A percentile compares a stretch with the other conserved stretches of the same genome.
Conservation (phyloP, 331 rosid species). For the Acacia concinna region DNA sequence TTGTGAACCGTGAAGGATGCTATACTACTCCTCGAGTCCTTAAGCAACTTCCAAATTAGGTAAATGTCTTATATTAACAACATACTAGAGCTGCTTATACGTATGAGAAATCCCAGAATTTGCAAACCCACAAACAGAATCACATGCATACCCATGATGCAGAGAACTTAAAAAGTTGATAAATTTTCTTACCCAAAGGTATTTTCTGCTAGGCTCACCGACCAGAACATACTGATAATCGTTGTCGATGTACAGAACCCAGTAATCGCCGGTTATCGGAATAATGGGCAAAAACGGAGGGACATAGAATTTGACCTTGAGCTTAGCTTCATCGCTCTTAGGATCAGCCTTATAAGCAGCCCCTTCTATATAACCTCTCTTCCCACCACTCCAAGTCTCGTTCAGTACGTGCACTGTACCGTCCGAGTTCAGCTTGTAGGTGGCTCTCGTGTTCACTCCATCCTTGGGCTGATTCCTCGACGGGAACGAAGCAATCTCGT, state of each 20-base stretch:
- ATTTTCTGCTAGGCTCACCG: constrained; percentile 59
- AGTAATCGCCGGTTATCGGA: constrained; percentile 63
- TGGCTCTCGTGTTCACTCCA: constrained; percentile 63
- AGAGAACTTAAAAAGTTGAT: not conserved
- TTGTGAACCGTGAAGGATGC: not conserved
- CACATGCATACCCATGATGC: not conserved
- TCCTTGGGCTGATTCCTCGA: constrained; percentile 53
- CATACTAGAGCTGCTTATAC: not conserved
- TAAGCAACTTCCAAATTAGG: no score
- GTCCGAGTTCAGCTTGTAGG: constrained; percentile 56
- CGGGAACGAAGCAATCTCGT: constrained; percentile 68
- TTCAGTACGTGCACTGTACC: constrained; percentile 59
- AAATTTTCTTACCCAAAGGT: constrained; percentile 58
- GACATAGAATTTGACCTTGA: constrained; percentile 61
- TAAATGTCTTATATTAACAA: no score
- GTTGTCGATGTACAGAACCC: constrained; percentile 58
- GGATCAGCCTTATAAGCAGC: constrained; percentile 56
- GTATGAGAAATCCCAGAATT: not conserved
- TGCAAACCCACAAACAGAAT: not conserved
- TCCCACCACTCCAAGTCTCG: constrained; percentile 60
- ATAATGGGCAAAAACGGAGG: constrained; percentile 73
- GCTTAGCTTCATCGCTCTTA: constrained; percentile 59
- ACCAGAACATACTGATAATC: constrained; percentile 58
- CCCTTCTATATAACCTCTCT: constrained; percentile 49
- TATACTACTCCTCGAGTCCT: no score